phyloP scores from a whole-genome alignment of 805 yeast species.

The Kodamaea kakaduensis region DNA sequence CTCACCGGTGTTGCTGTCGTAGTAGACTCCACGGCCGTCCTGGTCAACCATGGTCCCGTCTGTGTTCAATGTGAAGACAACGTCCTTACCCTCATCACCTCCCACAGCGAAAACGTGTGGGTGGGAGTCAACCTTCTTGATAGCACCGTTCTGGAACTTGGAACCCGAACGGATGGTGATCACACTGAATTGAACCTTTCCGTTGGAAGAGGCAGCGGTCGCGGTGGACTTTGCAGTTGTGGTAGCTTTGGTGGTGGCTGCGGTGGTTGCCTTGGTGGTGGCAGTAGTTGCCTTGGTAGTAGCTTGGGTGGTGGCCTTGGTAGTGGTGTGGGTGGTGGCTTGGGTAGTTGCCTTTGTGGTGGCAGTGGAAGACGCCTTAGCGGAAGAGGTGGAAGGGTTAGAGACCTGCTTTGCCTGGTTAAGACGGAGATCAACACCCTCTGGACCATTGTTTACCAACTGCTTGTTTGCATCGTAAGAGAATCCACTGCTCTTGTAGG shows the following conservation, averaged over 20 bases:
- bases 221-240: slow-evolving; percentile 3
- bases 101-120: slow-evolving; percentile 34
- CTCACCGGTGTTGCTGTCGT: slow-evolving; percentile 29
- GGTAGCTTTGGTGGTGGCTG: neutral
- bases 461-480: neutral
- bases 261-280: no score
- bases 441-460: neutral
- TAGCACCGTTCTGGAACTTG: slow-evolving; percentile 21
- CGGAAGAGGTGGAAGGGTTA: slow-evolving; percentile 1
- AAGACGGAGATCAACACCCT: slow-evolving; percentile 1
- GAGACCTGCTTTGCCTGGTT: slow-evolving; percentile 1
- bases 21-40: slow-evolving; percentile 25
- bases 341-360: no score
- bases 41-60: slow-evolving; percentile 30
- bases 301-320: no score
- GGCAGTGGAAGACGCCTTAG: neutral
- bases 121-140: slow-evolving; percentile 28
- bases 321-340: no score
- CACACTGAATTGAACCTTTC: slow-evolving; percentile 16
- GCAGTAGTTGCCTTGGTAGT: no score
- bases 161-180: slow-evolving; percentile 24
- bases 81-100: slow-evolving; percentile 25
- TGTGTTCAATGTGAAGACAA: slow-evolving; percentile 20
- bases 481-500: neutral
- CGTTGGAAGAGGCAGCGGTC: slow-evolving; percentile 3